These are phyloP conservation scores for Penicillium sp. DNA, from an alignment of 2,329 filamentous ascomycete genomes.

Conservation along the genomic window DNA sequence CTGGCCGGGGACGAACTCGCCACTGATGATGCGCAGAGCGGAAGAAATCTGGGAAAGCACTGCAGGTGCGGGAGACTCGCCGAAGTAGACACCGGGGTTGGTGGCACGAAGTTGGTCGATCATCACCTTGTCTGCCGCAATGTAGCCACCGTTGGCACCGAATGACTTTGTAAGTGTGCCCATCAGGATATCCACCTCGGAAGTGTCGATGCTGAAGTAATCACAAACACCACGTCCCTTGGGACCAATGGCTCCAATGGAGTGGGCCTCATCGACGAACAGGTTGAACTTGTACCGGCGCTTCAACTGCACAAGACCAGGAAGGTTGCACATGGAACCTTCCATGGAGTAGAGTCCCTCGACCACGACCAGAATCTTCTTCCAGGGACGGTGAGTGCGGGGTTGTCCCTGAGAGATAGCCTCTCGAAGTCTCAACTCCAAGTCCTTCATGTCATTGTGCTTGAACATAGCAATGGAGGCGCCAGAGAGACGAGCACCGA, in stretches of 20 bases:
- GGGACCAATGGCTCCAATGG: slow-evolving; percentile 87
- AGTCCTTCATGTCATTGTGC: slow-evolving; percentile 90
- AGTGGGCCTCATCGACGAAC: slow-evolving; percentile 96
- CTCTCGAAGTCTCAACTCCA: slow-evolving; percentile 84
- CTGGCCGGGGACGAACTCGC: slow-evolving; percentile 83
- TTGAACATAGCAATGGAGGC: slow-evolving; percentile 96
- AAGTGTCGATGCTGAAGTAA: slow-evolving; percentile 88
- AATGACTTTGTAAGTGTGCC: slow-evolving; percentile 98
- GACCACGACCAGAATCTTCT: slow-evolving; percentile 95
- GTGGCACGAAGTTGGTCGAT: slow-evolving; percentile 86
- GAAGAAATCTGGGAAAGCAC: slow-evolving; percentile 89
- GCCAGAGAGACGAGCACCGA: slow-evolving; percentile 88
- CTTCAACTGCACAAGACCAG: slow-evolving; percentile 81
- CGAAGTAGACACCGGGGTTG: slow-evolving; percentile 83
- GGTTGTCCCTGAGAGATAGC: slow-evolving; percentile 95
- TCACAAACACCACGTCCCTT: slow-evolving; percentile 91
- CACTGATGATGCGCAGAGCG: slow-evolving; percentile 82
- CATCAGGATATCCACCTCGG: slow-evolving; percentile 93
- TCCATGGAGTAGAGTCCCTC: slow-evolving; percentile 99
- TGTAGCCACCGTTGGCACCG: slow-evolving; percentile 94
- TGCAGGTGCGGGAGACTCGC: slow-evolving; percentile 82
- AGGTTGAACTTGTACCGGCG: slow-evolving; percentile 96
- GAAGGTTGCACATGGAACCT: slow-evolving; percentile 97
- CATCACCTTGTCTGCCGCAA: slow-evolving; percentile 83
- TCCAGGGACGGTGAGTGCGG: slow-evolving; percentile 97